Percentiles rank a stretch among this genome's conserved stretches.
Conservation (phyloP, 352 stramenopile species). For the Achlya hypogyna region DNA sequence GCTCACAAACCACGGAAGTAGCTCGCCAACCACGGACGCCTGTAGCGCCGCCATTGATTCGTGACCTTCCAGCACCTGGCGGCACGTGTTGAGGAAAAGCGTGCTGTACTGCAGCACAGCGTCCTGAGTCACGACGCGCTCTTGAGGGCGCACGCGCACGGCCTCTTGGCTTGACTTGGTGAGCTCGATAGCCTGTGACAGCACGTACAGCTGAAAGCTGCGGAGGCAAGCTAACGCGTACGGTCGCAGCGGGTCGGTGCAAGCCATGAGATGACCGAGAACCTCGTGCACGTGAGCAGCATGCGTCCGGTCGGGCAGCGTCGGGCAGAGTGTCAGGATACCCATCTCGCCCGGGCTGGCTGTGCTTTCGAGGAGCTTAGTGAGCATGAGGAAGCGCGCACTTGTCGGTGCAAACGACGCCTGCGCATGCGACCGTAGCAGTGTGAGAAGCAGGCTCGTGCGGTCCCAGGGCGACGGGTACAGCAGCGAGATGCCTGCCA, state of each 20-base stretch:
- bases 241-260: slow-evolving; percentile 25
- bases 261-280: not conserved
- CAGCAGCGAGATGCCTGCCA: slow-evolving; percentile 48
- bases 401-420: slow-evolving; percentile 26
- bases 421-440: slow-evolving; percentile 40
- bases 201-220: slow-evolving; percentile 64
- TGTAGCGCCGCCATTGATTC: slow-evolving; percentile 19
- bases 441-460: slow-evolving; percentile 47
- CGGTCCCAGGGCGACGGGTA: slow-evolving; percentile 58
- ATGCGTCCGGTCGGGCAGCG: slow-evolving; percentile 17
- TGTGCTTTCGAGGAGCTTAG: slow-evolving; percentile 44
- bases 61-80: slow-evolving; percentile 36
- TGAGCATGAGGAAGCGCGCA: slow-evolving; percentile 45
- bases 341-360: slow-evolving; percentile 45
- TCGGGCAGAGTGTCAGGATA: slow-evolving; percentile 61
- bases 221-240: slow-evolving; percentile 48
- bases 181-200: slow-evolving; percentile 61
- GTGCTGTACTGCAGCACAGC: slow-evolving; percentile 52
- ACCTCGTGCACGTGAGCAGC: slow-evolving; percentile 11
- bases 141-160: not conserved
- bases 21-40: slow-evolving; percentile 38
- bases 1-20: slow-evolving; percentile 71
- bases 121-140: slow-evolving; percentile 56
- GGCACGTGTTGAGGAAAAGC: slow-evolving; percentile 50
- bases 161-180: slow-evolving; percentile 31